These are phyloP conservation scores for Cicer pinnatifidum DNA, from an alignment of 306 rosid species.

Conservation along the genomic window DNA sequence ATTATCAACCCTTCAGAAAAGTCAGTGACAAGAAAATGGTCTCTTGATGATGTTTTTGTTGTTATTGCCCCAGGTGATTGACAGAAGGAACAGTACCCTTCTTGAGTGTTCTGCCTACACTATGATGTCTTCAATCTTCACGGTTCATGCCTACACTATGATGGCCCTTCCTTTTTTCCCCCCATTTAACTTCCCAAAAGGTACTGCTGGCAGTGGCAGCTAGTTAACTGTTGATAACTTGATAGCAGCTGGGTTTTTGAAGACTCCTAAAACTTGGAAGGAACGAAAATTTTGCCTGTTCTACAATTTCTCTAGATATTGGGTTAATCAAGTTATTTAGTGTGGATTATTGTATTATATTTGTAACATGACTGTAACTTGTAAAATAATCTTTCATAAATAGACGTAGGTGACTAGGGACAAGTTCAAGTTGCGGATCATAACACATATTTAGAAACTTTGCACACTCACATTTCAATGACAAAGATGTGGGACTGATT, in stretches of 20 bases:
- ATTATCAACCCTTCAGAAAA: slow-evolving; percentile 79
- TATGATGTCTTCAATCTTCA: neutral
- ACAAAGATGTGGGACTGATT: slow-evolving; percentile 36
- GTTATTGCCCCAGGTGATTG: slow-evolving; percentile 67
- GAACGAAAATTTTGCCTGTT: slow-evolving; percentile 31
- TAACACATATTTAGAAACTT: slow-evolving; percentile 38
- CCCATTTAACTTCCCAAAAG: slow-evolving; percentile 22
- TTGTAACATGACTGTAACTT: slow-evolving; percentile 39
- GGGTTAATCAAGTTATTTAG: slow-evolving; percentile 15
- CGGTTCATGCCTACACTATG: neutral
- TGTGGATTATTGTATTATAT: slow-evolving; percentile 17
- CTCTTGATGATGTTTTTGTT: slow-evolving; percentile 85
- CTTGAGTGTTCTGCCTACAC: neutral
- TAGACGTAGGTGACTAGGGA: slow-evolving; percentile 28
- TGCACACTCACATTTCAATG: slow-evolving; percentile 8
- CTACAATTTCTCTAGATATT: slow-evolving; percentile 20
- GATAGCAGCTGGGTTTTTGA: slow-evolving; percentile 28
- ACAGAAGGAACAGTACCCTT: slow-evolving; percentile 29
- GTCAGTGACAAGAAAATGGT: slow-evolving; percentile 73
- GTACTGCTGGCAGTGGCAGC: neutral
- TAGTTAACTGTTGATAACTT: slow-evolving; percentile 18
- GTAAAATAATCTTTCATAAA: slow-evolving; percentile 35
- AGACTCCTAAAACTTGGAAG: slow-evolving; percentile 26
- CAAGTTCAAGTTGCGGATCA: slow-evolving; percentile 28
- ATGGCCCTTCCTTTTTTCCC: slow-evolving; percentile 13